phyloP scores from a whole-genome alignment of 371 early-diverging fungal genomes.

The Sporodiniella umbellata region DNA sequence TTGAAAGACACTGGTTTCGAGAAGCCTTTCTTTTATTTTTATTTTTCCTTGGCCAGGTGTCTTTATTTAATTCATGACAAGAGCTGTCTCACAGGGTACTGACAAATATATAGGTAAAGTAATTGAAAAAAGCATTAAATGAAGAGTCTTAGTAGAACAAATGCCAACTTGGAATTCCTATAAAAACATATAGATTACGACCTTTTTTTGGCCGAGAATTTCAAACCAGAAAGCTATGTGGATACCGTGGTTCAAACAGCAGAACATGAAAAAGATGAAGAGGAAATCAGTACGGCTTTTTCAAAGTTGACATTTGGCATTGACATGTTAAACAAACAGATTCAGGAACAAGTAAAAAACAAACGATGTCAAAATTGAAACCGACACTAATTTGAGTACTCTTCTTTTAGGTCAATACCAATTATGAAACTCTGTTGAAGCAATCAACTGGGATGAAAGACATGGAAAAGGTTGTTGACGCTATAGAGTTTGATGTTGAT shows the following conservation, averaged over 20 bases:
- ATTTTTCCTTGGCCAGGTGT: neutral
- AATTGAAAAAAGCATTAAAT: too few relatives aligned
- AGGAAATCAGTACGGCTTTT: conserved; percentile 65
- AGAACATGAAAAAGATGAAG: conserved; percentile 36
- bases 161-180: too few relatives aligned
- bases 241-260: conserved; percentile 51
- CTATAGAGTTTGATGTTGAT: conserved; percentile 53
- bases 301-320: conserved; percentile 71
- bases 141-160: too few relatives aligned
- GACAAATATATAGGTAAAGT: conserved; percentile 20
- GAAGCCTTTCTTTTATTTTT: too few relatives aligned
- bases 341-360: conserved; percentile 66
- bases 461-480: conserved; percentile 54
- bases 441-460: conserved; percentile 72
- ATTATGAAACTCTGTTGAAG: conserved; percentile 68
- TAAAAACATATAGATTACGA: conserved; percentile 64
- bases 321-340: conserved; percentile 73
- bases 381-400: neutral
- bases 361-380: neutral
- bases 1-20: too few relatives aligned
- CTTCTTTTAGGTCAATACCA: conserved; percentile 56
- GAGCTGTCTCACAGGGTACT: conserved; percentile 1
- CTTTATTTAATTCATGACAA: neutral
- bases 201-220: conserved; percentile 54
- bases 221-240: conserved; percentile 60